These are phyloP conservation scores for Tieghemostelium lacteum DNA, from an alignment of 78 protist genomes.

Conservation along the genomic window DNA sequence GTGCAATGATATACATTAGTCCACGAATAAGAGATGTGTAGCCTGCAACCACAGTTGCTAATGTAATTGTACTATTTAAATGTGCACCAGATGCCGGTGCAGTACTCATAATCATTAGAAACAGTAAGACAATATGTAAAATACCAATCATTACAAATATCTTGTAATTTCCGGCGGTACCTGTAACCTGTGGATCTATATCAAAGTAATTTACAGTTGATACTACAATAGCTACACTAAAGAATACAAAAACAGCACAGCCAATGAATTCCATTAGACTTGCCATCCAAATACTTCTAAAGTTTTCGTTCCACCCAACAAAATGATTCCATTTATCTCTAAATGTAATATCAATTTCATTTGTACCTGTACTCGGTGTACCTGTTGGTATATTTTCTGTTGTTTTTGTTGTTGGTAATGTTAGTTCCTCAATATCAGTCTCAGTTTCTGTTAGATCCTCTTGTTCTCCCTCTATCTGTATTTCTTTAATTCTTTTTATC, in stretches of 20 bases:
- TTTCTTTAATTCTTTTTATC: too few relatives aligned
- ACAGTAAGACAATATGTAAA: constrained; percentile 17
- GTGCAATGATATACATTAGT: constrained; percentile 33
- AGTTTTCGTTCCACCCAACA: too few relatives aligned
- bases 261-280: constrained; percentile 32
- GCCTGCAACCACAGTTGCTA: constrained; percentile 38
- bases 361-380: too few relatives aligned
- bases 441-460: too few relatives aligned
- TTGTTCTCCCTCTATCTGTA: too few relatives aligned
- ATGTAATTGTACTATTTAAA: constrained; percentile 54
- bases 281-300: too few relatives aligned
- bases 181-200: background rate
- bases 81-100: constrained; percentile 52
- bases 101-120: constrained; percentile 12
- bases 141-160: constrained; percentile 1
- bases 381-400: too few relatives aligned
- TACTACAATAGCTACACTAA: constrained; percentile 7
- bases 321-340: too few relatives aligned
- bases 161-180: background rate
- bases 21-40: constrained; percentile 22
- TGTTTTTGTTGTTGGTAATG: too few relatives aligned
- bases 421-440: too few relatives aligned
- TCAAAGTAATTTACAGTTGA: constrained; percentile 20
- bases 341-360: too few relatives aligned
- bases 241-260: constrained; percentile 1